These are phyloP conservation scores for Ophiostoma piceae DNA, from an alignment of 2,329 filamentous ascomycete genomes.

Conservation along the genomic window DNA sequence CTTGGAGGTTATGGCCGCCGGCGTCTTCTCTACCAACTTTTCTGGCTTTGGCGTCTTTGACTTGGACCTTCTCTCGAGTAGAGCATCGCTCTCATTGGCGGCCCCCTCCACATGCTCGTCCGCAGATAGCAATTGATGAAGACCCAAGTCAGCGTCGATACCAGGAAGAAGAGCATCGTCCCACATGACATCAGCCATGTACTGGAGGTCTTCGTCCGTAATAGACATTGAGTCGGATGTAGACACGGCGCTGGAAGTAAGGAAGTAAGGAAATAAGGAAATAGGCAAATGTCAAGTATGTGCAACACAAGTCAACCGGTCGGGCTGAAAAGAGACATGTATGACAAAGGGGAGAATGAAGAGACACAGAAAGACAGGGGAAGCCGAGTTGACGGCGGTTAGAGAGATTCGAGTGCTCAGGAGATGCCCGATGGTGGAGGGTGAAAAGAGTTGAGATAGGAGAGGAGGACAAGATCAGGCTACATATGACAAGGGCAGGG, in stretches of 20 bases:
- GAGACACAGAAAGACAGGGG: not conserved
- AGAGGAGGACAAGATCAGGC: constrained; percentile 10
- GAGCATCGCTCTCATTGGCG: not conserved
- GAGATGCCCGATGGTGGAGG: not conserved
- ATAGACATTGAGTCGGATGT: constrained; percentile 19
- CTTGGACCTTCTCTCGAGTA: not conserved
- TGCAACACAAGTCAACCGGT: not conserved
- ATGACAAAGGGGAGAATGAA: not conserved
- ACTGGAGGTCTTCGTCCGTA: constrained; percentile 20
- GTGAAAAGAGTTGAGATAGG: not conserved
- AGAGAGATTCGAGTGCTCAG: not conserved
- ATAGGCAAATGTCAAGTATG: not conserved
- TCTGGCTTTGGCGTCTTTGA: not conserved
- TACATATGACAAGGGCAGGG: not conserved
- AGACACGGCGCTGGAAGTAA: not conserved
- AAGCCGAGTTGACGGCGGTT: not conserved
- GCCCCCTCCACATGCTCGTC: constrained; percentile 11
- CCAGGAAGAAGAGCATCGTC: constrained; percentile 4
- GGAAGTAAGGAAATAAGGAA: not conserved
- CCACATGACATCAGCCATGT: constrained; percentile 20
- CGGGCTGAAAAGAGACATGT: not conserved
- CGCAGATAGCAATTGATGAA: not conserved
- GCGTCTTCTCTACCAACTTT: not conserved
- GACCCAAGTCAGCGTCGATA: not conserved
- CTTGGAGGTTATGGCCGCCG: not conserved